These are phyloP conservation scores for Trifolium subterraneum DNA, from an alignment of 306 rosid genomes.

Conservation along the genomic window DNA sequence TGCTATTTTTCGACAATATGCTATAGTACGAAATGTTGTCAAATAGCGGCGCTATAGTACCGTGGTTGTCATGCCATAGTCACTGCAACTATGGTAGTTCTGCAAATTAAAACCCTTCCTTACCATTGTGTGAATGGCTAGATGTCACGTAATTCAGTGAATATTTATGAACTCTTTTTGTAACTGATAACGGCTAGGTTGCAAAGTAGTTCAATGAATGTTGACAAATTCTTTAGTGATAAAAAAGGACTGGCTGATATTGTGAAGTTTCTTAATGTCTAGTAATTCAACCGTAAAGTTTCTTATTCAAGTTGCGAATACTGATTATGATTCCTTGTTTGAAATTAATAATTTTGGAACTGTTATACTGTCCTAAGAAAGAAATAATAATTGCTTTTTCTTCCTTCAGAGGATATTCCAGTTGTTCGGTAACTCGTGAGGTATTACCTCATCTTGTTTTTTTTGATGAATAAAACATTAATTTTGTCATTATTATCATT, in stretches of 20 bases:
- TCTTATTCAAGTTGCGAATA: neutral
- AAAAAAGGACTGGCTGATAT: neutral
- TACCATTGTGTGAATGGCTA: slow-evolving; percentile 2
- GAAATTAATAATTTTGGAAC: slow-evolving; percentile 30
- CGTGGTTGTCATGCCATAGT: neutral
- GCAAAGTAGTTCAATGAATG: slow-evolving; percentile 19
- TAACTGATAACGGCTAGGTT: slow-evolving; percentile 28
- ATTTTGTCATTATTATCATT: neutral
- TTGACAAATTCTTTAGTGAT: slow-evolving; percentile 5
- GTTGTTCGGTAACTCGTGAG: neutral
- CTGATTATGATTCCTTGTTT: slow-evolving; percentile 1
- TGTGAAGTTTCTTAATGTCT: neutral
- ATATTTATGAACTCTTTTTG: neutral
- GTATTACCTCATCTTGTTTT: neutral
- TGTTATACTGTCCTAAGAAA: neutral
- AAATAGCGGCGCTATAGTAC: neutral
- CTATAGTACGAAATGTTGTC: neutral
- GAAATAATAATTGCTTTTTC: slow-evolving; percentile 6
- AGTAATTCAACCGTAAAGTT: neutral
- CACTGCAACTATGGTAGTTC: neutral
- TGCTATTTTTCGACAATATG: neutral
- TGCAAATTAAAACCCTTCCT: slow-evolving; percentile 13
- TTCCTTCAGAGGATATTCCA: neutral
- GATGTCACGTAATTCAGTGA: slow-evolving; percentile 8
- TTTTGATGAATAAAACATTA: neutral